Evolutionary conservation across 345 rosid genomes (phyloP), one percentile per base, ranked within the genome.

Genomic region (Carallia pectinifolia): DNA sequence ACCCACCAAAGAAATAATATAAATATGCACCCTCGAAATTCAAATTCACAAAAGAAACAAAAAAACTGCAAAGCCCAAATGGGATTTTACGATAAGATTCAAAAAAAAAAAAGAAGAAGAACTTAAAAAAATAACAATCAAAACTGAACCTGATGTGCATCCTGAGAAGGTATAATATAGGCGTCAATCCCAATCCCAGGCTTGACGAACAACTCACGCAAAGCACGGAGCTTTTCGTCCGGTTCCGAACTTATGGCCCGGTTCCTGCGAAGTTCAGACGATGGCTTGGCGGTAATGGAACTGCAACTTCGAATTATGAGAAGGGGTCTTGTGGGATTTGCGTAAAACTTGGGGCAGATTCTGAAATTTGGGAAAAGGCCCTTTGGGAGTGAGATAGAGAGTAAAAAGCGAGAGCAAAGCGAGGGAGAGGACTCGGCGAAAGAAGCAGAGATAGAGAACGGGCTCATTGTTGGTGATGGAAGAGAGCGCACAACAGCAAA

Each of bases 151-250:
- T 91, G 98, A 72, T 94, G 98, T 9, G 98, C 93, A 79, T 94
- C 98, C 77, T 88, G 97, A 67, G 98, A 94, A 77, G 98, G 98
- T 36, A 94, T 76, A 74, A 94, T 84, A 69, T 90, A 94, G n/a
- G 97, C 98, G 63, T 94, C 98, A 75, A 94, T 87, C 27, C 87
- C 92, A 71, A 91, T 74, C 58, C 85, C 89, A 6, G 95, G 93
- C 79, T 75, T 74, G 27, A 92, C 66, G 70, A 91, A 94, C 38
- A 83, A 81, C 77, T 75, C 81, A 40, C 96, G 88, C 38, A 94
- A 81, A 18, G 93, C 82, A 52, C 61, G 75, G 59, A 94, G 92
- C 89, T 90, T 94, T 79, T 85, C 81, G 73, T 94, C 96, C 15
- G 83, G 81, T 64, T 75, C 83, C 33, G 73, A 52, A n/a, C 67